These are phyloP conservation scores for Zopfia rhizophila DNA, from an alignment of 2,329 filamentous ascomycete genomes.

Conservation along the genomic window DNA sequence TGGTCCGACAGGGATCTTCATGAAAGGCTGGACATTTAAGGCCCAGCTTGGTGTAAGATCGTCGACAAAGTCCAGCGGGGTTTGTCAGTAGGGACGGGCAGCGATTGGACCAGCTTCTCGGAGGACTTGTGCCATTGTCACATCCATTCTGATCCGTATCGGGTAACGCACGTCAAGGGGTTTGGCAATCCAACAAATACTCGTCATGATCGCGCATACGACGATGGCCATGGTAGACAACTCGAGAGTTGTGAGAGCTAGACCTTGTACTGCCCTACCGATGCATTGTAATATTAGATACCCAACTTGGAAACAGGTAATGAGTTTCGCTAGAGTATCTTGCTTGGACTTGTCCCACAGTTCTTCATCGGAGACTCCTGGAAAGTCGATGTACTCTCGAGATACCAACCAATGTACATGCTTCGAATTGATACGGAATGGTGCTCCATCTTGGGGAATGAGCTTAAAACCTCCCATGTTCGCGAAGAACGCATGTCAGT, in stretches of 20 bases:
- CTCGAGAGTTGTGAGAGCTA: slow-evolving; percentile 49
- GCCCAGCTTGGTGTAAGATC: slow-evolving; percentile 26
- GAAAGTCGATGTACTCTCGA: slow-evolving; percentile 25
- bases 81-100: slow-evolving; percentile 9
- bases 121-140: slow-evolving; percentile 7
- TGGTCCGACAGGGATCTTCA: slow-evolving; percentile 27
- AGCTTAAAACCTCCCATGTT: slow-evolving; percentile 36
- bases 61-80: slow-evolving; percentile 24
- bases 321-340: slow-evolving; percentile 19
- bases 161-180: slow-evolving; percentile 50
- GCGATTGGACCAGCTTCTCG: too few species aligned
- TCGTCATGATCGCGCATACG: slow-evolving; percentile 47
- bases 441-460: slow-evolving; percentile 13
- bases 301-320: slow-evolving; percentile 20
- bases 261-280: slow-evolving; percentile 29
- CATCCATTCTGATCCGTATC: slow-evolving; percentile 5
- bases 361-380: slow-evolving; percentile 34
- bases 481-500: slow-evolving; percentile 35
- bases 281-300: slow-evolving; percentile 23
- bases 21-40: slow-evolving; percentile 29
- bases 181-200: slow-evolving; percentile 51
- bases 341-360: slow-evolving; percentile 25
- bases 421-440: slow-evolving; percentile 28
- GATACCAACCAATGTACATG: slow-evolving; percentile 23
- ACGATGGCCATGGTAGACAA: slow-evolving; percentile 51